phyloP scores from a whole-genome alignment of 73 alveolate species.

The Paramecium sexaurelia region DNA sequence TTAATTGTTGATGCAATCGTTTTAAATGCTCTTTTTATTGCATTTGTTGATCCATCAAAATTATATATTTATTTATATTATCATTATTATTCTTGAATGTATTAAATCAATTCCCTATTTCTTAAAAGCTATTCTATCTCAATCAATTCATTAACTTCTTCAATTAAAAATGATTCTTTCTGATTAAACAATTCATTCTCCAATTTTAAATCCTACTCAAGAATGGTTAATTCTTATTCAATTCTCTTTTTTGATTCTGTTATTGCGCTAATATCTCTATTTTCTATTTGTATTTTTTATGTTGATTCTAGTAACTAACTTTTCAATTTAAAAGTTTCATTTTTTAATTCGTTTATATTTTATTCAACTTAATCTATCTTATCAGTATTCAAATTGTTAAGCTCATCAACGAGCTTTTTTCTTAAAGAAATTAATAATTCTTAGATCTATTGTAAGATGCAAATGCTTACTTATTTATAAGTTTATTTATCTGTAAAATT shows the following conservation, averaged over 20 bases:
- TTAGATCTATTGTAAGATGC: neutral
- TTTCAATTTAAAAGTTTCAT: neutral
- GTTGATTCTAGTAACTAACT: neutral
- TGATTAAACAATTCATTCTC: neutral
- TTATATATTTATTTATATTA: neutral
- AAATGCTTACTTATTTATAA: neutral
- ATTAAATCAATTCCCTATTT: conserved; percentile 12
- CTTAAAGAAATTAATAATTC: neutral
- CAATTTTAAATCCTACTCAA: neutral
- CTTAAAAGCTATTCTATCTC: neutral
- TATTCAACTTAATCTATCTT: neutral
- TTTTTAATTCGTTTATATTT: neutral
- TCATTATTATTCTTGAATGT: neutral
- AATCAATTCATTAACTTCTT: conserved; percentile 18
- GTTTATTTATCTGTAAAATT: conserved; percentile 1
- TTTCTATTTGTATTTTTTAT: neutral
- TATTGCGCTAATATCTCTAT: neutral
- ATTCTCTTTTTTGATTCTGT: neutral
- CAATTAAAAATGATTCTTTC: neutral
- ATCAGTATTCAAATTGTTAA: neutral
- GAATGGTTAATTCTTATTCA: neutral
- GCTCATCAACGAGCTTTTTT: neutral
- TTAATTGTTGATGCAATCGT: neutral
- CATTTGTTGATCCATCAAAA: neutral
- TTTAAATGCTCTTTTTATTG: neutral